Conservation (phyloP, 129 eudicot species). For the Pittosporum tobira region DNA sequence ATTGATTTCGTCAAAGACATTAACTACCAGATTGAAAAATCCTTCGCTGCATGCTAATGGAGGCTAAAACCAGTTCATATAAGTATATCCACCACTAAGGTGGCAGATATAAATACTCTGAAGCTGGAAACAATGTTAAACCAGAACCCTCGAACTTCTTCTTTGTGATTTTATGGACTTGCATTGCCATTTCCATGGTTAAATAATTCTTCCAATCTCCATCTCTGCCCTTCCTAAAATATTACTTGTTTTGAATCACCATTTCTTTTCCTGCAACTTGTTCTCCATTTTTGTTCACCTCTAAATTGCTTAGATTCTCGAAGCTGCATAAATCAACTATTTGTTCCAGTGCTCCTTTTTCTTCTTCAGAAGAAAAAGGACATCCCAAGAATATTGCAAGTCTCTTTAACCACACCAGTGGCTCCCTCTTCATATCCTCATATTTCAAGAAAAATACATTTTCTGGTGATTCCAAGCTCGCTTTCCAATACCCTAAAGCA, state of each 20-base stretch:
- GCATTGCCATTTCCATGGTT: background rate
- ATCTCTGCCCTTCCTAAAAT: slow-evolving; percentile 1
- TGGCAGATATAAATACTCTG: too few relatives aligned
- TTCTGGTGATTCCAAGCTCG: background rate
- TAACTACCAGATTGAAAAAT: too few relatives aligned
- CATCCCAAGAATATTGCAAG: background rate
- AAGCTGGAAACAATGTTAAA: background rate
- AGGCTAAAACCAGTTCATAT: too few relatives aligned
- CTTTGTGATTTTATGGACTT: background rate
- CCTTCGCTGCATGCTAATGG: too few relatives aligned
- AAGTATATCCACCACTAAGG: too few relatives aligned
- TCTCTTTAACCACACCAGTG: background rate
- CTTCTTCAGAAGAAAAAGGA: slow-evolving; percentile 5
- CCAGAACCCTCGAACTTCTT: slow-evolving; percentile 10
- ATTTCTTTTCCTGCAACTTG: too few relatives aligned
- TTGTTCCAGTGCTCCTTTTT: background rate
- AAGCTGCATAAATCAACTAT: background rate
- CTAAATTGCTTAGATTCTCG: slow-evolving; percentile 6
- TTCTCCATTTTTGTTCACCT: slow-evolving; percentile 5
- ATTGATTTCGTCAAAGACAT: too few relatives aligned
- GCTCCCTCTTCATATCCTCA: background rate
- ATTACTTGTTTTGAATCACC: slow-evolving; percentile 2
- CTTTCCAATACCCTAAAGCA: slow-evolving; percentile 12
- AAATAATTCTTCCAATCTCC: slow-evolving; percentile 12
- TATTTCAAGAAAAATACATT: slow-evolving; percentile 8